Evolutionary conservation across 2,329 filamentous ascomycete genomes (phyloP).

Genomic region (Colletotrichum tamarilloi): DNA sequence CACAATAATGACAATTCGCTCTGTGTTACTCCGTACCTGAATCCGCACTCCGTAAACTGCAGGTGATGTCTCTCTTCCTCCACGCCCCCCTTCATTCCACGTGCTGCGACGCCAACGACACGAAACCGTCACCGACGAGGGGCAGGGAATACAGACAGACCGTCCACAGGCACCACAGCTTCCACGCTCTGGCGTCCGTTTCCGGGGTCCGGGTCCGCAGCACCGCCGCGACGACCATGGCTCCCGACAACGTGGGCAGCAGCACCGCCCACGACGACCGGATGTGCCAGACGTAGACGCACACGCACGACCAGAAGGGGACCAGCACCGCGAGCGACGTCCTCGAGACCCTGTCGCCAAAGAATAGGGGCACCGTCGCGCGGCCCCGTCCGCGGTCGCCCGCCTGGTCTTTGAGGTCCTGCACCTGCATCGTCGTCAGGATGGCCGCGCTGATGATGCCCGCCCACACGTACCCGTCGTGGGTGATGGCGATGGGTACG

Average conservation of each 20-base stretch:
- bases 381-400: constrained; percentile 42
- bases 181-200: constrained; percentile 29
- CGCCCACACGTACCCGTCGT: constrained; percentile 38
- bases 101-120: constrained; percentile 19
- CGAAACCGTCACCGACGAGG: constrained; percentile 32
- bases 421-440: constrained; percentile 43
- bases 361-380: constrained; percentile 41
- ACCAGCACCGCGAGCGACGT: constrained; percentile 20
- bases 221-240: constrained; percentile 17
- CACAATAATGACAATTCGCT: background rate
- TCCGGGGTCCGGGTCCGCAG: constrained; percentile 25
- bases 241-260: constrained; percentile 17
- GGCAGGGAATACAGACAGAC: constrained; percentile 29
- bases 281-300: constrained; percentile 25
- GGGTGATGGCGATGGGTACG: constrained; percentile 4
- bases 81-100: constrained; percentile 1
- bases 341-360: constrained; percentile 38
- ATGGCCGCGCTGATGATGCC: constrained; percentile 39
- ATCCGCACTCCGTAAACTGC: background rate
- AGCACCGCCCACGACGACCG: background rate
- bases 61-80: background rate
- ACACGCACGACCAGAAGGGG: constrained; percentile 20
- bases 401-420: constrained; percentile 42
- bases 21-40: no score
- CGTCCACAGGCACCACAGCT: constrained; percentile 34